These are phyloP conservation scores for Misopates orontium DNA, from an alignment of 257 asterid genomes.

Conservation along the genomic window DNA sequence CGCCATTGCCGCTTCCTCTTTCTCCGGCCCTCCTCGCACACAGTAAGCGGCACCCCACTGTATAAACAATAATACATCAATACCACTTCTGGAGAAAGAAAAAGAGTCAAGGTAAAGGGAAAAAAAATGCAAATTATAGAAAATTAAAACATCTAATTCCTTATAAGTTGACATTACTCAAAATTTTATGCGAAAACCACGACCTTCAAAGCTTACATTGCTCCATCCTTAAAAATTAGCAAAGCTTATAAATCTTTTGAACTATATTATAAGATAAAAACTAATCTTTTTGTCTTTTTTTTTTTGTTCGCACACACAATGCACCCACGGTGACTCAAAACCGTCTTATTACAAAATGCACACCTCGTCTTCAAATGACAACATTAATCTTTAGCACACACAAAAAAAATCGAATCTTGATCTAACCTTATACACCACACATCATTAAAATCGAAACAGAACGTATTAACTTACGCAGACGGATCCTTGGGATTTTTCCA, in stretches of 20 bases:
- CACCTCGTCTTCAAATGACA: too few species aligned
- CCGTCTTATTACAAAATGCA: too few species aligned
- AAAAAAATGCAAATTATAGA: background rate
- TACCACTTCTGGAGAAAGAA: too few species aligned
- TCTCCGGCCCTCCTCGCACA: slow-evolving; percentile 77
- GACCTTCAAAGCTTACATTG: background rate
- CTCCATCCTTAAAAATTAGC: too few species aligned
- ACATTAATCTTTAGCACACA: background rate
- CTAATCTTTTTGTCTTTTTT: too few species aligned
- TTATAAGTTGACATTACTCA: background rate
- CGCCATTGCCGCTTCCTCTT: slow-evolving; percentile 79
- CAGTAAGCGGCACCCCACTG: slow-evolving; percentile 99
- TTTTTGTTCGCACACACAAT: too few species aligned
- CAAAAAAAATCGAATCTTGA: background rate
- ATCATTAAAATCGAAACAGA: background rate
- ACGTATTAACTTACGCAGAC: slow-evolving; percentile 62
- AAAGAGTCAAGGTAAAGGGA: background rate
- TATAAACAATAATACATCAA: background rate
- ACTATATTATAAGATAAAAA: too few species aligned
- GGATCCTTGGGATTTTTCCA: slow-evolving; percentile 67
- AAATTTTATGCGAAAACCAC: background rate
- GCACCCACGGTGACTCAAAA: too few species aligned
- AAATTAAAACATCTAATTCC: background rate
- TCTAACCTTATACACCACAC: background rate
- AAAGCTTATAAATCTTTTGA: too few species aligned